phyloP scores from a whole-genome alignment of 2,329 filamentous ascomycete species.

The Monilinia aucupariae region DNA sequence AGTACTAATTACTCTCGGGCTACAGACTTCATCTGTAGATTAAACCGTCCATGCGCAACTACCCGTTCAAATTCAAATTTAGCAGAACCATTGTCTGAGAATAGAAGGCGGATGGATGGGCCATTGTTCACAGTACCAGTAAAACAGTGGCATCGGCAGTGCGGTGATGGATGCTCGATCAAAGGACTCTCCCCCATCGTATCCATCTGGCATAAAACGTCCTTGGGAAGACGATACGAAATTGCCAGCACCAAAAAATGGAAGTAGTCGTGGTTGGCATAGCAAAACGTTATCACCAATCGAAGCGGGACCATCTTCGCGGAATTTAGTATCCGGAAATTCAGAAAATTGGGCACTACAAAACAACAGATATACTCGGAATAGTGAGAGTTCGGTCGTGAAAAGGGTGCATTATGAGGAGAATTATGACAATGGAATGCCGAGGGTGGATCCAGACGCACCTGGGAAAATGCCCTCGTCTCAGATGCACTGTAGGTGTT shows the following conservation, averaged over 20 bases:
- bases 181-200: constrained; percentile 29
- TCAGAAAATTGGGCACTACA: constrained; percentile 17
- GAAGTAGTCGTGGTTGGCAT: constrained; percentile 22
- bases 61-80: neutral
- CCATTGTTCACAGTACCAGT: constrained; percentile 22
- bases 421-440: constrained; percentile 23
- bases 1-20: neutral
- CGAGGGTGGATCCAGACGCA: constrained; percentile 19
- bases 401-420: constrained; percentile 28
- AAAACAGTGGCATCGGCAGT: constrained; percentile 25
- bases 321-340: constrained; percentile 16
- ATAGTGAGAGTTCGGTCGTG: constrained; percentile 20
- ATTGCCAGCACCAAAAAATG: constrained; percentile 9
- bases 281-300: constrained; percentile 28
- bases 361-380: constrained; percentile 20
- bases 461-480: constrained; percentile 21
- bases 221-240: constrained; percentile 30
- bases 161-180: constrained; percentile 33
- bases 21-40: constrained; percentile 1
- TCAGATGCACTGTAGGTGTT: constrained; percentile 23
- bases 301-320: constrained; percentile 22
- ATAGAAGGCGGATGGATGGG: constrained; percentile 35
- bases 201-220: constrained; percentile 29
- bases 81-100: neutral
- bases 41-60: neutral